Evolutionary conservation across 176 grass and related monocot species (phyloP).

Genomic region (Triticum monococcum): DNA sequence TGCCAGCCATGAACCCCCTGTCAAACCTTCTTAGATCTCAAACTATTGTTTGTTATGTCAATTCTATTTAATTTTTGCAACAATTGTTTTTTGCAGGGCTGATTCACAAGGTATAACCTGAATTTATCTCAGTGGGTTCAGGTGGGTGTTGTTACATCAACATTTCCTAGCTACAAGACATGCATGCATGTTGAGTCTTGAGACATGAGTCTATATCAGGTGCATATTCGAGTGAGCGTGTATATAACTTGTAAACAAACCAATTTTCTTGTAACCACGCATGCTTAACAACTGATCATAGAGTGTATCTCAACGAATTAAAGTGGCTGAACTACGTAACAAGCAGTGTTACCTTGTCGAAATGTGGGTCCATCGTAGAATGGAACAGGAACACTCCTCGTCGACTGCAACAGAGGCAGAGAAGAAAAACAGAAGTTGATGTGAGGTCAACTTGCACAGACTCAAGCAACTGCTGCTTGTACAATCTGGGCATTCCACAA

Average conservation of each 20-base stretch:
- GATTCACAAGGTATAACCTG: neutral
- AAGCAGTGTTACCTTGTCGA: constrained; percentile 54
- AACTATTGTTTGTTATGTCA: neutral
- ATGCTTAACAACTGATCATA: constrained; percentile 4
- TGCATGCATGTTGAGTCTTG: neutral
- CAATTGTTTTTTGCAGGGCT: neutral
- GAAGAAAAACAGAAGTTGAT: neutral
- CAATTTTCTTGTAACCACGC: neutral
- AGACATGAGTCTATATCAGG: neutral
- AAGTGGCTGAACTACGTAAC: neutral
- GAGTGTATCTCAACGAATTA: neutral
- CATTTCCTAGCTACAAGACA: neutral
- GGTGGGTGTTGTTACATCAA: neutral
- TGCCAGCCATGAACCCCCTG: neutral
- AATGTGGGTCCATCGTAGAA: constrained; percentile 56
- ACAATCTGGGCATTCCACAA: neutral
- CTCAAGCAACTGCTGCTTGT: constrained; percentile 3
- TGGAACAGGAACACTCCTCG: constrained; percentile 62
- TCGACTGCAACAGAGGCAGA: constrained; percentile 46
- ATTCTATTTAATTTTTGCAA: neutral
- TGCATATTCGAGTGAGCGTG: neutral
- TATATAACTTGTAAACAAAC: neutral
- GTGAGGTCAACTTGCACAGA: constrained; percentile 9
- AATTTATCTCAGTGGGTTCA: neutral
- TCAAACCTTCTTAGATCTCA: constrained; percentile 15